phyloP scores from a whole-genome alignment of 768 basidiomycete species.

The Podaxis sp. region DNA sequence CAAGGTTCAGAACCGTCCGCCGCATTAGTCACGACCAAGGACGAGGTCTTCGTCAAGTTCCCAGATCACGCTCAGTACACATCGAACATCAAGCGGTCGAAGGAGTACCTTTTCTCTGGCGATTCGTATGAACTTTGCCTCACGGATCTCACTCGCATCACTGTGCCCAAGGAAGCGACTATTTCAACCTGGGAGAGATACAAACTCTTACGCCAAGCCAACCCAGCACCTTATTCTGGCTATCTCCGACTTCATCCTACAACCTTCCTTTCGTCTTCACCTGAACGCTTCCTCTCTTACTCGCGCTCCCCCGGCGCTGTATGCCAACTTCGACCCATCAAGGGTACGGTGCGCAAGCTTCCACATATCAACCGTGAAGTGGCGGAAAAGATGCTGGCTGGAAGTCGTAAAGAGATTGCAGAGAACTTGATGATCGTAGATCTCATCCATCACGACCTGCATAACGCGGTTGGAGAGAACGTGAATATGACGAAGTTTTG shows the following conservation, averaged over 20 bases:
- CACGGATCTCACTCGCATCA: constrained; percentile 69
- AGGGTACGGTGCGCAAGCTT: constrained; percentile 82
- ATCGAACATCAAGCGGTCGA: constrained; percentile 63
- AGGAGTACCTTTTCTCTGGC: constrained; percentile 75
- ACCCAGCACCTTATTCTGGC: constrained; percentile 88
- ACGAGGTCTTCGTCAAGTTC: constrained; percentile 50
- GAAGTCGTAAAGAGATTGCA: constrained; percentile 85
- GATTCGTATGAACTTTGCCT: constrained; percentile 94
- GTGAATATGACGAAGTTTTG: constrained; percentile 87
- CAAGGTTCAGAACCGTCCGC: constrained; percentile 32
- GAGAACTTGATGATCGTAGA: constrained; percentile 99
- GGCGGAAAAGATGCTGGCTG: constrained; percentile 61
- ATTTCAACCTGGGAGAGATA: constrained; percentile 67
- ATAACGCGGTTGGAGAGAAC: constrained; percentile 78
- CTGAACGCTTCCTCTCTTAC: constrained; percentile 88
- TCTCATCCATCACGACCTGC: constrained; percentile 89
- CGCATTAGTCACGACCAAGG: too few relatives aligned
- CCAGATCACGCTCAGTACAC: constrained; percentile 66
- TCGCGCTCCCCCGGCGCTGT: constrained; percentile 60
- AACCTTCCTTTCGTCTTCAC: constrained; percentile 82
- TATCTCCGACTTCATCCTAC: constrained; percentile 78
- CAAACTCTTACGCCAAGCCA: constrained; percentile 65
- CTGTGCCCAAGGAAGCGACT: constrained; percentile 37
- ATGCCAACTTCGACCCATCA: constrained; percentile 91
- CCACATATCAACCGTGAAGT: constrained; percentile 61